Conservation (phyloP, 139 green algal genomes). For the Chlamydomonas sp. region DNA sequence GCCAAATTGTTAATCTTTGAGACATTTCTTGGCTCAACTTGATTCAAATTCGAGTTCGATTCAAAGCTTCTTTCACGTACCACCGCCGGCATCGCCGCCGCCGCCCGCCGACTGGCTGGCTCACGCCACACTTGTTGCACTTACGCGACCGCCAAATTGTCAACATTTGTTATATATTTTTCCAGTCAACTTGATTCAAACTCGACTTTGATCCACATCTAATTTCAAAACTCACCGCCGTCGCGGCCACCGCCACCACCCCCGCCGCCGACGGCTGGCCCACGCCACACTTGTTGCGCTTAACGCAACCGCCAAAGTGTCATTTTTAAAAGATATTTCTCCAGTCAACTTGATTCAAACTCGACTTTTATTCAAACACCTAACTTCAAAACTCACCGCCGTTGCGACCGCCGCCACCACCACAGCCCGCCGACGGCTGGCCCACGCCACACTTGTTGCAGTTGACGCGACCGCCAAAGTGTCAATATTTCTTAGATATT, state of each 20-base stretch:
- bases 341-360: not conserved
- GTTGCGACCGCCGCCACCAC: conserved; percentile 12
- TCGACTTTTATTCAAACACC: not conserved
- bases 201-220: not conserved
- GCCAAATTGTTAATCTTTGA: conserved; percentile 37
- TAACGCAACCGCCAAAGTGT: conserved; percentile 50
- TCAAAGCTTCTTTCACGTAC: not conserved
- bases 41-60: not conserved
- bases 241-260: not conserved
- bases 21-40: not conserved
- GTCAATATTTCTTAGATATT: not conserved
- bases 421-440: conserved; percentile 26
- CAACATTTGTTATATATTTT: not conserved
- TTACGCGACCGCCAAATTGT: conserved; percentile 50
- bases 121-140: conserved; percentile 59
- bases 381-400: not conserved
- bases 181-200: not conserved
- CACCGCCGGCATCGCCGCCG: conserved; percentile 13
- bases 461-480: conserved; percentile 50
- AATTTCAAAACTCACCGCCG: not conserved
- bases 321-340: not conserved
- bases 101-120: conserved; percentile 31
- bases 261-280: conserved; percentile 24
- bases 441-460: conserved; percentile 60
- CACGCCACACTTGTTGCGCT: conserved; percentile 59